Base-by-base conservation (phyloP, 495 filamentous ascomycete species). In the Xylaria venustula region DNA sequence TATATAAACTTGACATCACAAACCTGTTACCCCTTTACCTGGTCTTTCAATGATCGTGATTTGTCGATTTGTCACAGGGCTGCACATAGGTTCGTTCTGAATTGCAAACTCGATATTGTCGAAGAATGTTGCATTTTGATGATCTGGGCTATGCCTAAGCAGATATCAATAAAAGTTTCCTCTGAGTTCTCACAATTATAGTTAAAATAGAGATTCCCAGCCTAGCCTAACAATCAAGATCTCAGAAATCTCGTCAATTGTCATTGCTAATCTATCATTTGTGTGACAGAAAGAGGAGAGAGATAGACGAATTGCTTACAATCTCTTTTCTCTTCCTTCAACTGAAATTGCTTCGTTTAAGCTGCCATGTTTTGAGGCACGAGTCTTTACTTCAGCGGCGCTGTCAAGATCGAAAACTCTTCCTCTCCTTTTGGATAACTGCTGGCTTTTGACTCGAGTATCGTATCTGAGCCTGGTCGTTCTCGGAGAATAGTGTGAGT, bases 81-180 rank as follows among this genome's bases (percentile, higher is more conserved):
- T 58, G 25, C 62, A 45, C 9, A 36, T 20, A 26, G 41, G 32
- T 55, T 59, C 66, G 17, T n/a, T 28, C 19, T 61, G 60, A 4
- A 53, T 46, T 1, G 64, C 57, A 48, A 71, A 71, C 41, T 69
- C 59, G 5, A 71, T 60, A 47, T 71, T 71, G 26, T 51, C 22
- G 36, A 69, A 71, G 11, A 71, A 60, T 11, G 32, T 41, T 42
- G 54, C 41, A 59, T 63, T 54, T 19, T 26, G 40, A 32, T 47
- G 34, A 25, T 42, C 45, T 23, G 50, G 36, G n/a, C 30, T 48
- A 32, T 36, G 25, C 34, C 47, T 64, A 59, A 9, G 22, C 7
- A 19, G 2, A 36, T 19, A 2, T 58, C 25, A 49, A 20, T 9
- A 34, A 41, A 2, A 20, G n/a, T 3, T 28, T 11, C 0, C 42